Evolutionary conservation across 2,329 filamentous ascomycete species (phyloP).

Genomic region (Myriosclerotinia duriaeana): DNA sequence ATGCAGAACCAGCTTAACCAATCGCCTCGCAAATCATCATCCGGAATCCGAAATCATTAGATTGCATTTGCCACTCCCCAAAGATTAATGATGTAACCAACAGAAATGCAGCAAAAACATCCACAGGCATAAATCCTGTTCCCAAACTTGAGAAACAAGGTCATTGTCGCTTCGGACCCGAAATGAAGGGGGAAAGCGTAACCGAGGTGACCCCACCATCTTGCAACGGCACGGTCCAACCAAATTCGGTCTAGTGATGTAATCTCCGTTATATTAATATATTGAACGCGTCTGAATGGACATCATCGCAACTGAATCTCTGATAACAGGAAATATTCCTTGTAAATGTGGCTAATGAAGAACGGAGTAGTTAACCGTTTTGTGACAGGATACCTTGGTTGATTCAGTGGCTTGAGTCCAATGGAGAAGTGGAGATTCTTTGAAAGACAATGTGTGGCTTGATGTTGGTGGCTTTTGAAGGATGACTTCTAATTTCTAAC

Average conservation of each 20-base stretch:
- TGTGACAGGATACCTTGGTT: constrained; percentile 2
- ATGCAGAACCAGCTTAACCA: not conserved
- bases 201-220: not conserved
- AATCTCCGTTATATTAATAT: constrained; percentile 19
- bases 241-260: constrained; percentile 18
- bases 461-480: constrained; percentile 4
- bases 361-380: constrained; percentile 5
- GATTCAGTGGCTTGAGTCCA: not conserved
- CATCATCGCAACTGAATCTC: not conserved
- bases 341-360: constrained; percentile 11
- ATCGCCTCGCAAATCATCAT: not conserved
- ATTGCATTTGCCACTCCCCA: not conserved
- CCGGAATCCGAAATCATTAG: not conserved
- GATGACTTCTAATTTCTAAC: not conserved
- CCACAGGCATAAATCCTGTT: constrained; percentile 7
- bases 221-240: constrained; percentile 64
- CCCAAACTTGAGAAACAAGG: constrained; percentile 57
- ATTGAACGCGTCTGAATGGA: constrained; percentile 14
- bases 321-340: constrained; percentile 20
- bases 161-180: constrained; percentile 43
- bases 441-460: constrained; percentile 5
- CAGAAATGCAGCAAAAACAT: not conserved
- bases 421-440: not conserved
- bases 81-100: constrained; percentile 12
- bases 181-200: constrained; percentile 14